Percentiles rank a stretch among this genome's conserved stretches.
Evolutionary conservation across 179 eudicot genomes (phyloP).

Genomic region (Dionaea muscipula): DNA sequence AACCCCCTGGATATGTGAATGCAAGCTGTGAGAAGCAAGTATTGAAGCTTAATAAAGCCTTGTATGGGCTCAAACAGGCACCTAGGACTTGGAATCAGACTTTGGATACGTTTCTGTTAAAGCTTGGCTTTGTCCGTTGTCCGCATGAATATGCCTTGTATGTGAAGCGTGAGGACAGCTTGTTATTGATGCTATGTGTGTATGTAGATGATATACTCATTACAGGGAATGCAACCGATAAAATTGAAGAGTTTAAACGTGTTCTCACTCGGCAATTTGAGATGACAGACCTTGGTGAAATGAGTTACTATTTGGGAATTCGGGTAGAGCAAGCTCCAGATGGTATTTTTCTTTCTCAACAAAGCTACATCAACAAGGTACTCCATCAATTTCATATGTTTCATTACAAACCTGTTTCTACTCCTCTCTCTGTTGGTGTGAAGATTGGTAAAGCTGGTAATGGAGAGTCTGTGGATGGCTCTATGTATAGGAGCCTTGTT

Average conservation of each 20-base stretch:
- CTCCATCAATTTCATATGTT: background rate
- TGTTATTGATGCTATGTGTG: too few species aligned
- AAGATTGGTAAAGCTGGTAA: background rate
- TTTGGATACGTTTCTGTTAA: background rate
- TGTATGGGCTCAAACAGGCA: constrained; percentile 9
- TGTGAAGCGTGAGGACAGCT: background rate
- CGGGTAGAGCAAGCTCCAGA: background rate
- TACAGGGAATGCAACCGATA: background rate
- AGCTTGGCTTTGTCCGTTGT: background rate
- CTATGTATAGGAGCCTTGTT: background rate
- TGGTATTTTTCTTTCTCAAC: constrained; percentile 3
- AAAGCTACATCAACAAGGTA: background rate
- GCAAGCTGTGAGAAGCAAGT: background rate
- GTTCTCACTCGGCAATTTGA: background rate
- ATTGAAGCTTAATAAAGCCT: constrained; percentile 1
- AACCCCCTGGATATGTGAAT: background rate
- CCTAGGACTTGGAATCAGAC: constrained; percentile 3
- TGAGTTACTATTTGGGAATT: constrained; percentile 5
- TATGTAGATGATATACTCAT: constrained; percentile 6
- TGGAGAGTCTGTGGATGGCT: background rate
- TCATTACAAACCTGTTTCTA: background rate
- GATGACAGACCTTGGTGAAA: background rate
- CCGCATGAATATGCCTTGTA: background rate
- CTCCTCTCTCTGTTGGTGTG: background rate
- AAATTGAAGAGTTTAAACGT: background rate